Base-by-base conservation (phyloP, 2,329 filamentous ascomycete species). In the Cryphonectria japonica region DNA sequence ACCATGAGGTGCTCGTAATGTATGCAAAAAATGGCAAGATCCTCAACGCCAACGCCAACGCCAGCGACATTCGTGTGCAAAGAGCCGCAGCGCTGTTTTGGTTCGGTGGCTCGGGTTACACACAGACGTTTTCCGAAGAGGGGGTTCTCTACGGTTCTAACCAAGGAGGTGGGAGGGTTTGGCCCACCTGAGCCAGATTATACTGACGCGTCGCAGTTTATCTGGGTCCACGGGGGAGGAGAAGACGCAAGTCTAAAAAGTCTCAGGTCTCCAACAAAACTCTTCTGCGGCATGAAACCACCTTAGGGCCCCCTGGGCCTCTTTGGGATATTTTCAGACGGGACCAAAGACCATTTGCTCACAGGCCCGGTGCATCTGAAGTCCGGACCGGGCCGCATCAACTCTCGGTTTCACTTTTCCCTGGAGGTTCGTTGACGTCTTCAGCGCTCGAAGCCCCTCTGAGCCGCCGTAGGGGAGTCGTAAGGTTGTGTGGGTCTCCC, bases 121-220 rank as follows among this genome's bases (percentile, higher is more conserved):
- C n/a, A 29, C 52, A 19, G 54, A 59, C 14, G 26, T 14, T 14
- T 16, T 57, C 52, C 52, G 26, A 34, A 11, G 54, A 32, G 29
- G n/a, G 22, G 46, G 46, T 7, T n/a, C 46, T 50, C 13, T 59
- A 13, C 26, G 29, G 54, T 59, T 19, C 54, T 13, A 26, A 32
- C 5, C 46, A 50, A 59, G 54, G 54, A 59, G 54, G 26, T 34
- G 34, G 34, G 34, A 34, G 34, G 34, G 34, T 34, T 34, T 29
- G 54, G 54, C 32, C 54, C 54, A 59, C 54, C 54, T 19, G 16
- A 34, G 54, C 54, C 14, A 59, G 54, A 59, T 59, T 14, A 29
- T 57, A 59, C 54, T 59, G 54, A 59, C 54, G 54, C 54, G 54
- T 59, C 54, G 54, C 54, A 59, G 54, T 34, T 14, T 32, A 50